Base-by-base conservation (phyloP, 345 rosid genomes). In the Brassica incana region DNA sequence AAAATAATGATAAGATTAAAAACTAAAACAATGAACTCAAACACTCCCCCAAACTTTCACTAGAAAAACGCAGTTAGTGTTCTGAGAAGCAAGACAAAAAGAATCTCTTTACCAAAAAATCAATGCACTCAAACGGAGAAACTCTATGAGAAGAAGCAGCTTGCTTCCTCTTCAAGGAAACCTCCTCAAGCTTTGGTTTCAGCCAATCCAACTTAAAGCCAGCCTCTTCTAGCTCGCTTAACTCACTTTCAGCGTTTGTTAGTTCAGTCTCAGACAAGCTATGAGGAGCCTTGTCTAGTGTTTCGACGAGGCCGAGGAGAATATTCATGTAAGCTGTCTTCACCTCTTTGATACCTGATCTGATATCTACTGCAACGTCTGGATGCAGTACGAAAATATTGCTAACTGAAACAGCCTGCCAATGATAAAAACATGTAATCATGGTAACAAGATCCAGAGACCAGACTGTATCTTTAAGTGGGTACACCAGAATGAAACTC, bases 71-170 rank as follows among this genome's bases (percentile, higher is more conserved):
- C 18, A 50, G 62, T 29, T 54, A 70, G 14, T n/a, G n/a, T 7
- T 27, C n/a, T 54, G 74, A 54, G 45, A 70, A 70, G 74, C 74
- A 70, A 70, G 45, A 70, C 30, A 70, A 54, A 70, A 70, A 70
- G 20, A 16, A 70, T 16, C 74, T 70, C 15, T 32, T 70, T 16
- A 32, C 6, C 7, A 70, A 32, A 54, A 10, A 10, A 32, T 52
- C 48, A 9, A 54, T 52, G 29, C 36, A 70, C 29, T 3, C 32
- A 54, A 56, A 71, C 18, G 12, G 25, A 71, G 48, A 56, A 56
- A 56, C 30, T 56, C 6, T 71, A 32, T 50, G 25, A 72, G 18
- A 7, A 60, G 32, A 7, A 72, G 3, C n/a, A 59, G 6, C 5
- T 16, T 71, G 3, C 27, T 69, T 70, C 29, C 43, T 30, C 45